Evolutionary conservation across 202 grass and related monocot species (phyloP).

Genomic region (Carex arenaria): DNA sequence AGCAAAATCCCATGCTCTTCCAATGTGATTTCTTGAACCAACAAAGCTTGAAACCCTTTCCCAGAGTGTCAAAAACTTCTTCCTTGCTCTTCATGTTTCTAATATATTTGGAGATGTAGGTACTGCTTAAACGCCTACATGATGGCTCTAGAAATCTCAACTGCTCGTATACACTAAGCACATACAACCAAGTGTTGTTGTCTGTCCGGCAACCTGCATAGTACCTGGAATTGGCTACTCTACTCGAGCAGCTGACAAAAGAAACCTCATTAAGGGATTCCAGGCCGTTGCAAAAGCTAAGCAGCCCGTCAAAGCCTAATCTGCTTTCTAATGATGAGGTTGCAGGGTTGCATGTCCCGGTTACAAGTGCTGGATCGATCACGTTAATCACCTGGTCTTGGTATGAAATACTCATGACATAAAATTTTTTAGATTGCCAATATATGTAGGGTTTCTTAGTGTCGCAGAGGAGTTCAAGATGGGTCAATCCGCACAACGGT

Average conservation of each 20-base stretch:
- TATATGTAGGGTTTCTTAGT: constrained; percentile 10
- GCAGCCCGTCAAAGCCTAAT: not conserved
- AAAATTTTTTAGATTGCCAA: constrained; percentile 12
- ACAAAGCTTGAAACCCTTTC: constrained; percentile 12
- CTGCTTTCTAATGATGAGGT: not conserved
- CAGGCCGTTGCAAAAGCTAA: not conserved
- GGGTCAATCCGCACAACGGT: constrained; percentile 3
- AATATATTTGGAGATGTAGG: not conserved
- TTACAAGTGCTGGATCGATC: constrained; percentile 7
- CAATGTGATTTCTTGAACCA: not conserved
- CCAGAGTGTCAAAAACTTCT: constrained; percentile 14
- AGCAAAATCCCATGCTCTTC: not conserved
- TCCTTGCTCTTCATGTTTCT: not conserved
- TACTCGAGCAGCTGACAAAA: constrained; percentile 27
- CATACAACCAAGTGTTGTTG: constrained; percentile 18
- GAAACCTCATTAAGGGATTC: not conserved
- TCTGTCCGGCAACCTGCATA: not conserved
- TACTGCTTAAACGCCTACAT: constrained; percentile 17
- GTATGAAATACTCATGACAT: constrained; percentile 26
- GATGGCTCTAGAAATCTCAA: not conserved
- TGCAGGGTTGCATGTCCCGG: not conserved
- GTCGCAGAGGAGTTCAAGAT: constrained; percentile 26
- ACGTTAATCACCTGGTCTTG: not conserved
- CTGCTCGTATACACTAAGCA: not conserved
- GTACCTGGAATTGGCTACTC: not conserved